A percentile compares a stretch with the other conserved stretches of the same genome.
phyloP scores from a whole-genome alignment of 2,329 filamentous ascomycete genomes.

The Chaetomium strumarium region DNA sequence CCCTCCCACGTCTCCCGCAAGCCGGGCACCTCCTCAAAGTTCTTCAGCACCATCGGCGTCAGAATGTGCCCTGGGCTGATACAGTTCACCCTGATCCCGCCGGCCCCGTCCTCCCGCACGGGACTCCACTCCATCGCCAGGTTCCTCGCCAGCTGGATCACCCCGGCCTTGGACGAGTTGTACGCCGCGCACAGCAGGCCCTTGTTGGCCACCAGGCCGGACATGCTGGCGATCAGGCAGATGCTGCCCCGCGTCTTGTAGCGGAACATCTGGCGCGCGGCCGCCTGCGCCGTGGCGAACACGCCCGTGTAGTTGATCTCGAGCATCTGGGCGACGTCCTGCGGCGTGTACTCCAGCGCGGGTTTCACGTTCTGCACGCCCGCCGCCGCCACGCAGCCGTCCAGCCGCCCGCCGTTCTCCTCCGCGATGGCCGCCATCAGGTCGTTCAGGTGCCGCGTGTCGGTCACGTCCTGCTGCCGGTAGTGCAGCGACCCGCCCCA shows the following conservation, averaged over 20 bases:
- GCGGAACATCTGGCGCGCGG: slow-evolving; percentile 66
- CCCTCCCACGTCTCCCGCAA: slow-evolving; percentile 62
- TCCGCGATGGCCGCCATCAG: slow-evolving; percentile 64
- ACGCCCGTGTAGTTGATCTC: slow-evolving; percentile 78
- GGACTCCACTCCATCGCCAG: slow-evolving; percentile 61
- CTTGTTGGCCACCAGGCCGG: slow-evolving; percentile 59
- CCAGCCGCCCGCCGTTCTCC: slow-evolving; percentile 59
- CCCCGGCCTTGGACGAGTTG: slow-evolving; percentile 69
- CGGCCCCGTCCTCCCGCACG: slow-evolving; percentile 37
- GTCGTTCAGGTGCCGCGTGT: slow-evolving; percentile 61
- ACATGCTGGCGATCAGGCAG: slow-evolving; percentile 63
- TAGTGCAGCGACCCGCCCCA: slow-evolving; percentile 65
- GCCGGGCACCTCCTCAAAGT: slow-evolving; percentile 72
- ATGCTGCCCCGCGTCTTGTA: slow-evolving; percentile 55
- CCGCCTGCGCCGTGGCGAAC: slow-evolving; percentile 80
- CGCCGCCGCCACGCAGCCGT: slow-evolving; percentile 67
- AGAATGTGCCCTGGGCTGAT: slow-evolving; percentile 75
- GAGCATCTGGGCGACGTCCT: slow-evolving; percentile 73
- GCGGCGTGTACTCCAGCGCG: slow-evolving; percentile 71
- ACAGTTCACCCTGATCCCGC: slow-evolving; percentile 74
- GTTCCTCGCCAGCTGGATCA: slow-evolving; percentile 64
- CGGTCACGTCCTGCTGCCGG: slow-evolving; percentile 72
- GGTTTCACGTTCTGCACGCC: slow-evolving; percentile 76
- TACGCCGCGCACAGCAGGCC: slow-evolving; percentile 58
- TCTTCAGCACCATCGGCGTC: slow-evolving; percentile 74